These are phyloP conservation scores for Sophora flavescens DNA, from an alignment of 306 rosid species.

Conservation along the genomic window DNA sequence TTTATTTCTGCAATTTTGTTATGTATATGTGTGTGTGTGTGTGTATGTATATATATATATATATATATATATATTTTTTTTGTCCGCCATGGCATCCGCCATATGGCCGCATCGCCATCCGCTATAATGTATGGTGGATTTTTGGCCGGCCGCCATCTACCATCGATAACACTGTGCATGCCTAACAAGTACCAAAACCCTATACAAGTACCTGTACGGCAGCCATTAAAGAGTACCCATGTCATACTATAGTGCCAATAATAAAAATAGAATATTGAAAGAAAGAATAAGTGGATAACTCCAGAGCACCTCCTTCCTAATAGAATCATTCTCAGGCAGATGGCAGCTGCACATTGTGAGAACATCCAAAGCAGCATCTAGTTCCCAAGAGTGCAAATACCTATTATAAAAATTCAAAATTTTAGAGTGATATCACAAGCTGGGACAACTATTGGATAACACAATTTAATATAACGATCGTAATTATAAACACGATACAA, in stretches of 20 bases:
- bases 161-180: too few relatives aligned
- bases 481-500: constrained; percentile 19
- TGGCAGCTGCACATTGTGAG: constrained; percentile 99
- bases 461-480: constrained; percentile 9
- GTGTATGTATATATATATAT: too few relatives aligned
- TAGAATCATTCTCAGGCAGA: constrained; percentile 69
- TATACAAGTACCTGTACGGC: neutral
- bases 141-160: too few relatives aligned
- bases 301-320: constrained; percentile 71
- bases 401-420: constrained; percentile 54
- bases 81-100: too few relatives aligned
- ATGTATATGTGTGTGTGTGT: too few relatives aligned
- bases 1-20: too few relatives aligned
- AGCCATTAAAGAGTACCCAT: constrained; percentile 22
- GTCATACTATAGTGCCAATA: constrained; percentile 23
- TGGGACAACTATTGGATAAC: constrained; percentile 30
- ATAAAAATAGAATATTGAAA: constrained; percentile 32
- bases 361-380: constrained; percentile 94
- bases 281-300: constrained; percentile 41
- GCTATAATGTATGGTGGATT: too few relatives aligned
- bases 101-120: too few relatives aligned
- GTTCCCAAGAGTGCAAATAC: constrained; percentile 88
- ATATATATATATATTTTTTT: too few relatives aligned
- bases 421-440: constrained; percentile 32
- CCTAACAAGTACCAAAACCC: constrained; percentile 21